phyloP scores from a whole-genome alignment of 179 eudicot species.

The Silene vulgaris region DNA sequence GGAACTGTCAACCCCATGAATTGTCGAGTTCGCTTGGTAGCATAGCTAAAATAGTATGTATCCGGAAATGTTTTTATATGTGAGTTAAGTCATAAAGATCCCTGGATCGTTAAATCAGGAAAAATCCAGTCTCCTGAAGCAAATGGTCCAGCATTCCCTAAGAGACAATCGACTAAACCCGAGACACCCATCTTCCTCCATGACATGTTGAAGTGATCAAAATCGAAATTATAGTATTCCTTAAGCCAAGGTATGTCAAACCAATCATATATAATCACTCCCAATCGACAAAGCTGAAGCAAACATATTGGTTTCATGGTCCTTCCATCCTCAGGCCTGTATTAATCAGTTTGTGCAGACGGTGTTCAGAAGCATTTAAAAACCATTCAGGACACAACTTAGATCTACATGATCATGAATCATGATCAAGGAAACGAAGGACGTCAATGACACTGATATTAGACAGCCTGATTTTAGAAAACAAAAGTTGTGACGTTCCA shows the following conservation, averaged over 20 bases:
- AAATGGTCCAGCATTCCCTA: conserved; percentile 82
- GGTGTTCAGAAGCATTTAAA: neutral
- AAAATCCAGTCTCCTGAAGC: conserved; percentile 94
- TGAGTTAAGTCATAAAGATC: conserved; percentile 61
- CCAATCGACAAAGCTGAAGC: conserved; percentile 65
- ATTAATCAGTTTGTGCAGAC: conserved; percentile 16
- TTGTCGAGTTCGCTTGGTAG: conserved; percentile 69
- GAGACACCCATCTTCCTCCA: conserved; percentile 65
- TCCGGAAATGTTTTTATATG: conserved; percentile 65
- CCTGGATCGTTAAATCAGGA: conserved; percentile 85
- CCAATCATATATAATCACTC: conserved; percentile 86
- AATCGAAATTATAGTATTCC: conserved; percentile 80
- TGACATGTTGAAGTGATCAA: conserved; percentile 89
- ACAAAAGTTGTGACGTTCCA: neutral
- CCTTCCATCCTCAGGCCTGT: conserved; percentile 77
- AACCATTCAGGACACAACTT: neutral
- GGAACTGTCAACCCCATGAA: conserved; percentile 61
- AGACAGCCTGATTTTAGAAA: too few species aligned
- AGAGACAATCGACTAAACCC: conserved; percentile 66
- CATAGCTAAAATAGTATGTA: conserved; percentile 90
- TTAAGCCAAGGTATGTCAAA: conserved; percentile 74
- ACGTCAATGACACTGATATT: conserved; percentile 14
- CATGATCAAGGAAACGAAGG: neutral
- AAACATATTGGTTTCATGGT: conserved; percentile 61
- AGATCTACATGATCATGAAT: neutral